phyloP scores from a whole-genome alignment of 441 rosid genomes.

The Capsella rubella region DNA sequence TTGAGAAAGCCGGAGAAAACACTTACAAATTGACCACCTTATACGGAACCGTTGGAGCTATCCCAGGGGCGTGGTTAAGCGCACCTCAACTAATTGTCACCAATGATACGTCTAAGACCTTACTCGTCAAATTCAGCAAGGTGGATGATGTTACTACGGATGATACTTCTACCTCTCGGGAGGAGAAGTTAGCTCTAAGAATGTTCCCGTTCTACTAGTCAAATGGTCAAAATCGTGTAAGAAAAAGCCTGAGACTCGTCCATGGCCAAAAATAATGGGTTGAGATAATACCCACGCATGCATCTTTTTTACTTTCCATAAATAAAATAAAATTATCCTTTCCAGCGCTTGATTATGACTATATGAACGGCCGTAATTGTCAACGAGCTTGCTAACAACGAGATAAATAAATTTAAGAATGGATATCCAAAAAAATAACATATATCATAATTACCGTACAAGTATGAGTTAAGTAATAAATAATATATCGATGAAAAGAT shows the following conservation, averaged over 20 bases:
- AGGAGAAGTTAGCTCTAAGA: conserved; percentile 27
- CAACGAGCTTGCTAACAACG: too few species aligned
- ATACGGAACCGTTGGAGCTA: neutral
- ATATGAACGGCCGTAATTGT: too few species aligned
- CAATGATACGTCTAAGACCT: conserved; percentile 3
- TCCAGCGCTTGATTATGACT: too few species aligned
- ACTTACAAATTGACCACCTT: conserved; percentile 24
- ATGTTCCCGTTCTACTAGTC: conserved; percentile 32
- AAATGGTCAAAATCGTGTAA: conserved; percentile 19
- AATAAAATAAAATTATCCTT: neutral
- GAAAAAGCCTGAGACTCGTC: conserved; percentile 3
- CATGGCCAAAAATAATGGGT: conserved; percentile 6
- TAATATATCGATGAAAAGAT: too few species aligned
- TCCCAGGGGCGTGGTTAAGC: neutral
- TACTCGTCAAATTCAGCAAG: neutral
- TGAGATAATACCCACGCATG: neutral
- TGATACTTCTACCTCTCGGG: conserved; percentile 3
- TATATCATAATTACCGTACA: too few species aligned
- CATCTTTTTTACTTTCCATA: neutral
- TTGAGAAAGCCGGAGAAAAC: conserved; percentile 12
- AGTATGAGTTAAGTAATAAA: too few species aligned
- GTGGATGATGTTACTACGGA: neutral
- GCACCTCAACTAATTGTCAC: conserved; percentile 25
- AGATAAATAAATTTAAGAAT: too few species aligned
- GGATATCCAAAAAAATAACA: too few species aligned